Base-by-base conservation (phyloP, 352 stramenopile genomes). In the Albugo candida region DNA sequence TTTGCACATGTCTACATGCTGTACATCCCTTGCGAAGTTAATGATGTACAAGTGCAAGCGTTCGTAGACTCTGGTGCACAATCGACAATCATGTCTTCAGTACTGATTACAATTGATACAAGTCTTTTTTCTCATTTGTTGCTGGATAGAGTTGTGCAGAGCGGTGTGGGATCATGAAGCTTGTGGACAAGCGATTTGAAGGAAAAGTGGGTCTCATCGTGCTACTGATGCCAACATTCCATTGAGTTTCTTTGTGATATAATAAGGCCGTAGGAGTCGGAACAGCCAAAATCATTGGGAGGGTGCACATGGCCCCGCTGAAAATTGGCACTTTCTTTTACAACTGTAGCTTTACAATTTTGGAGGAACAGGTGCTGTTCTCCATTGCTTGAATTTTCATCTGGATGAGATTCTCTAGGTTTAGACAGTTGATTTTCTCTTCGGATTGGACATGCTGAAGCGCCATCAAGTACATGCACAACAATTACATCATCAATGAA, bases 381-480 rank as follows among this genome's bases (percentile, higher is more conserved):
- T 45, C 16, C 12, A 3, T 6, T 37, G 16, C 36, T 35, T 13
- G 13, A 42, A 36, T 40, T 47, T 13, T 11, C 36, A 17, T 6
- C 14, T 36, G n/a, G 36, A 19, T 24, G 24, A 10, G 44, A 17
- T 36, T 13, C 2, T 41, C 14, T 44, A 27, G 13, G 2, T 41
- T 39, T 56, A 95, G 73, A 77, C 95, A 55, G 94, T 98, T 38
- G 93, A 98, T 54, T 97, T 98, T 55, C 63, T 99, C 10, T 96
- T 98, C 50, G 95, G 95, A 11, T 70, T 99, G 38, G 94, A 99
- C 60, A 98, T 98, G 93, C 73, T 98, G 14, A 97, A 96, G 63
- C 81, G 94, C 14, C 92, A 98, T 76, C 81, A 88, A 66, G 76
- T 86, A 52, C 37, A 50, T 20, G 49, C 12, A n/a, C n/a, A n/a